These are phyloP conservation scores for Taphrina pruni DNA, from an alignment of 1,139 yeast genomes.

Conservation along the genomic window DNA sequence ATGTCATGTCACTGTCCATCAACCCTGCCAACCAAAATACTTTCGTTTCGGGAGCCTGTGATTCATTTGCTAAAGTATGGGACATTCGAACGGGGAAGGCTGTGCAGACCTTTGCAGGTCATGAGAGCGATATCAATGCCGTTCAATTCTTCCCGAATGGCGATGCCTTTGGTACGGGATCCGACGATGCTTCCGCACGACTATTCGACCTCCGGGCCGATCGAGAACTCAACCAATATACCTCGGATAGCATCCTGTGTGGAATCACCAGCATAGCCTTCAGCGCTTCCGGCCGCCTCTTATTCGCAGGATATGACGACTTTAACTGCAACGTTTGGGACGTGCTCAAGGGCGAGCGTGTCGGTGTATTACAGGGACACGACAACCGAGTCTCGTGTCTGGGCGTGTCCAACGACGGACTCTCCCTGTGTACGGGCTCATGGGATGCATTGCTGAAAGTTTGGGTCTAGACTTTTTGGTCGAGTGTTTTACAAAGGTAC, in stretches of 20 bases:
- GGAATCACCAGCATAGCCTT: constrained; percentile 70
- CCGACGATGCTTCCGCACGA: constrained; percentile 79
- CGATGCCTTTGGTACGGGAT: constrained; percentile 63
- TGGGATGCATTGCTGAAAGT: constrained; percentile 50
- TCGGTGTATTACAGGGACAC: constrained; percentile 69
- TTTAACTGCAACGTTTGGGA: constrained; percentile 66
- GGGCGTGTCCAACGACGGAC: constrained; percentile 73
- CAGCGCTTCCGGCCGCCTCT: constrained; percentile 74
- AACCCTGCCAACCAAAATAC: constrained; percentile 50
- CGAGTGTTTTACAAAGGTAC: background rate
- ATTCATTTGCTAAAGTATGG: constrained; percentile 75
- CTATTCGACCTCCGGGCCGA: constrained; percentile 80
- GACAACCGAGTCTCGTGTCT: constrained; percentile 68
- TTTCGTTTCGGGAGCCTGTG: constrained; percentile 77
- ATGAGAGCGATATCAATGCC: constrained; percentile 70
- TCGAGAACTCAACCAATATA: constrained; percentile 65
- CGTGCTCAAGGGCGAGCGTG: constrained; percentile 65
- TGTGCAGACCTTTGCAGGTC: constrained; percentile 64
- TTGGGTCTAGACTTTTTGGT: constrained; percentile 36
- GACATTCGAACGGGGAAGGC: constrained; percentile 64
- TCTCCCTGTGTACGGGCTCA: constrained; percentile 52
- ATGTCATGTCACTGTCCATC: constrained; percentile 65
- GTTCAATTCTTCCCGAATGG: constrained; percentile 76
- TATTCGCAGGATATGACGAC: constrained; percentile 79
- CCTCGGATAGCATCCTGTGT: constrained; percentile 52